Conservation (phyloP, 768 basidiomycete species). For the Mycena alexandri region DNA sequence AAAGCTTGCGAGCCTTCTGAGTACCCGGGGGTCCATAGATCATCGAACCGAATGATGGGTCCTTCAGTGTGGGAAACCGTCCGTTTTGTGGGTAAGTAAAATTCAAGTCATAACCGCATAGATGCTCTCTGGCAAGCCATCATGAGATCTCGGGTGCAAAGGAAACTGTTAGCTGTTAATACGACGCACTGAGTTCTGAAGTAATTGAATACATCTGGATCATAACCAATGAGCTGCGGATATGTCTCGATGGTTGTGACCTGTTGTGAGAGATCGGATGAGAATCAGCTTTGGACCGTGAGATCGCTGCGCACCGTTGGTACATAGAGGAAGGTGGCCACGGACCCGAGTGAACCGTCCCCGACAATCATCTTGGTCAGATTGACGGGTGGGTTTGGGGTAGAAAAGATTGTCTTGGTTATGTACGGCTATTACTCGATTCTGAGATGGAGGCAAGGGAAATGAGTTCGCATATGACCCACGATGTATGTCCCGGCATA, state of each 20-base stretch:
- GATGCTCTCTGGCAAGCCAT: constrained; percentile 55
- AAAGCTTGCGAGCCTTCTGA: constrained; percentile 23
- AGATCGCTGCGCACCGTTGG: constrained; percentile 63
- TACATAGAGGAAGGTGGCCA: constrained; percentile 60
- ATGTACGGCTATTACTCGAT: constrained; percentile 66
- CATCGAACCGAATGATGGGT: constrained; percentile 37
- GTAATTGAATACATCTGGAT: constrained; percentile 73
- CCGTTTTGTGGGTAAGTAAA: constrained; percentile 76
- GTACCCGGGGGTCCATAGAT: constrained; percentile 21
- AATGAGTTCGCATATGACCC: constrained; percentile 38
- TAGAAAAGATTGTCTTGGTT: constrained; percentile 74
- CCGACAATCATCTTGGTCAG: constrained; percentile 80
- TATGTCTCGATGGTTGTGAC: constrained; percentile 74
- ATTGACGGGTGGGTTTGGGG: constrained; percentile 73
- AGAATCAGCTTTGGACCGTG: background rate
- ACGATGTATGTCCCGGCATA: constrained; percentile 82
- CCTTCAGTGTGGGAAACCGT: constrained; percentile 59
- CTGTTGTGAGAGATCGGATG: constrained; percentile 46
- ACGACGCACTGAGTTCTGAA: constrained; percentile 73
- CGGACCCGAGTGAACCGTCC: constrained; percentile 70
- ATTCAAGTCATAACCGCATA: constrained; percentile 76
- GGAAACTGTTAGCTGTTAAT: background rate
- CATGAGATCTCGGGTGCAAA: background rate
- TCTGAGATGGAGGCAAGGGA: background rate
- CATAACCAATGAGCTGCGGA: constrained; percentile 81